These are phyloP conservation scores for Trichoderma sp. DNA, from an alignment of 2,329 filamentous ascomycete species.

Conservation along the genomic window DNA sequence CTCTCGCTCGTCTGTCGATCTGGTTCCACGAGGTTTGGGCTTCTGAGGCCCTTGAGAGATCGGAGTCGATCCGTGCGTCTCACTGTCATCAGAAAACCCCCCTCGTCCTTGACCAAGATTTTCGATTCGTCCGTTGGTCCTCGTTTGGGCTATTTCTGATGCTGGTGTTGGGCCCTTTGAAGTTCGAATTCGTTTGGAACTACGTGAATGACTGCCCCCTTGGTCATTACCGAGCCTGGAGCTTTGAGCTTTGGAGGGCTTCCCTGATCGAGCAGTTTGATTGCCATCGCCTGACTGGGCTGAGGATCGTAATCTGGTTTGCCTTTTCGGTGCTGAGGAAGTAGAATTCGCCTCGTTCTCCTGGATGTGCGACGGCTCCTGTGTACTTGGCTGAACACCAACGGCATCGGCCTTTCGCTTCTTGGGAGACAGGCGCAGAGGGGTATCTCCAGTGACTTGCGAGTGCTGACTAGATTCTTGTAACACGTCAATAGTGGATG, in stretches of 20 bases:
- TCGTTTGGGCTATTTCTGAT: conserved; percentile 1
- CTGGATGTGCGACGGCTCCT: neutral
- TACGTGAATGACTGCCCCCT: neutral
- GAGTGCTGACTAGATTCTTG: neutral
- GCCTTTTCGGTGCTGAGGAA: neutral
- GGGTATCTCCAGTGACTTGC: neutral
- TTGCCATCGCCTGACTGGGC: neutral
- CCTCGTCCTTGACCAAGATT: neutral
- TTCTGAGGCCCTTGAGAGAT: neutral
- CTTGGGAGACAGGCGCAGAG: conserved; percentile 4
- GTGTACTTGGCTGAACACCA: neutral
- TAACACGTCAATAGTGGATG: neutral
- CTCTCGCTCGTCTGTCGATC: neutral
- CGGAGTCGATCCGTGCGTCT: neutral
- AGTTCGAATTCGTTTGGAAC: neutral
- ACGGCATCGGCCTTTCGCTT: conserved; percentile 6
- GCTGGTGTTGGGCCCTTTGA: neutral
- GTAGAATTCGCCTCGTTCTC: neutral
- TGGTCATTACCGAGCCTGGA: neutral
- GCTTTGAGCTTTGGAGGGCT: neutral
- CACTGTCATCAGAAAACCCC: neutral
- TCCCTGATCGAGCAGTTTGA: neutral
- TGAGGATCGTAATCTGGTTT: neutral
- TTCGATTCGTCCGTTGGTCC: neutral
- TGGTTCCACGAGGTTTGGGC: neutral